Base-by-base conservation (phyloP, 1,284 basidiomycete genomes). In the Peniophora sp. region DNA sequence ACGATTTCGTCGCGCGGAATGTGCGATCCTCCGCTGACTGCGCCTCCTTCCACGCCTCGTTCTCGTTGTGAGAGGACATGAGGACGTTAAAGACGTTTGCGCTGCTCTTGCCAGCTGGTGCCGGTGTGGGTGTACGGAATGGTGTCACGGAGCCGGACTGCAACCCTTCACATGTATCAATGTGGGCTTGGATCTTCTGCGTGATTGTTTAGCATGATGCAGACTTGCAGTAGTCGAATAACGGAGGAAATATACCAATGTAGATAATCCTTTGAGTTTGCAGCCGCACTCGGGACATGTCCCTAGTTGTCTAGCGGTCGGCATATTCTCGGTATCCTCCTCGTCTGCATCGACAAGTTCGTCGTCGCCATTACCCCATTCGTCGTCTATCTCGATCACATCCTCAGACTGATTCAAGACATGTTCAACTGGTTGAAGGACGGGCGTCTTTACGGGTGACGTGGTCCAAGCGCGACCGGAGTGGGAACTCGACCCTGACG, bases 21-120 rank as follows among this genome's bases (percentile, higher is more conserved):
- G 65, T 70, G 22, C 71, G 72, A 50, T 77, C 73, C 56, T 83
- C 79, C 1, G 66, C 70, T 14, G 65, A 63, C 17, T 80, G 77
- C 0, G 85, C 92, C 62, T 91, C 88, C 61, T 84, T 86, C 92
- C 92, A 96, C 9, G 82, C 80, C 53, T 85, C 83, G 47, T 81
- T 81, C 62, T 94, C 90, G 58, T 84, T 85, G 57, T 83, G 74
- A 0, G 86, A 84, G 17, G 80, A 77, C 92, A 96, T 96, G 45
- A 97, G 75, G 8, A 87, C 73, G 0, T 84, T 85, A 65, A 93
- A 96, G 0, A 82, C 83, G 50, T 78, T 52, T 12, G 55, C 45
- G 8, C 54, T 50, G 44, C 35, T 19, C 23, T 27, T 47, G 11
- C 27, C 11, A 9, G 19, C 22, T 16, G 22, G 20, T n/a, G 36